Conservation (phyloP, 371 early-diverging fungal genomes). For the Zychaea mexicana region DNA sequence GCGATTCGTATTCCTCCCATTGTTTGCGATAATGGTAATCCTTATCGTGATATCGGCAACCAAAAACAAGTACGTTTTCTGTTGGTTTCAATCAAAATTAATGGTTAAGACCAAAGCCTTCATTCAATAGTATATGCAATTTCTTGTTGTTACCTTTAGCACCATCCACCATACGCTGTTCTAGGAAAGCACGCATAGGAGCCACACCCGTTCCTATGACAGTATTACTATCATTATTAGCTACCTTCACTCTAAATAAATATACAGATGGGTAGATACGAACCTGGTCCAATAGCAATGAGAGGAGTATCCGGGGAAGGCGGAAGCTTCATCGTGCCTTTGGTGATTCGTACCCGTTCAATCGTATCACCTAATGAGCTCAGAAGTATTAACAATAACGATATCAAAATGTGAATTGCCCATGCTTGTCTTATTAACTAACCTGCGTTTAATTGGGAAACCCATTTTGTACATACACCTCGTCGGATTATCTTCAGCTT, state of each 20-base stretch:
- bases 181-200: constrained; percentile 87
- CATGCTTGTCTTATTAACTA: background rate
- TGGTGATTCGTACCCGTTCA: constrained; percentile 52
- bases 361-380: constrained; percentile 53
- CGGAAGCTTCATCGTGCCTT: constrained; percentile 79
- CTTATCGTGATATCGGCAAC: constrained; percentile 69
- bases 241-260: background rate
- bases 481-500: constrained; percentile 65
- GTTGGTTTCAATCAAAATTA: background rate
- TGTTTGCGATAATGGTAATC: constrained; percentile 79
- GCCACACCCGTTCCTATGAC: constrained; percentile 83
- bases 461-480: constrained; percentile 88
- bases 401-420: background rate
- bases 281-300: constrained; percentile 80
- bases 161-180: constrained; percentile 56
- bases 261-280: too few species aligned
- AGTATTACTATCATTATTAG: background rate
- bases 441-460: constrained; percentile 49
- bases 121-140: too few species aligned
- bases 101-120: background rate
- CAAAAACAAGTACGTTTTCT: constrained; percentile 80
- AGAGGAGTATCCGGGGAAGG: constrained; percentile 54
- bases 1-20: constrained; percentile 53
- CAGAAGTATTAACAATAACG: background rate
- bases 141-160: constrained; percentile 34